Percentiles rank a stretch among this genome's conserved stretches.
Evolutionary conservation across 306 rosid species (phyloP).

Genomic region (Echinosophora koreensis): DNA sequence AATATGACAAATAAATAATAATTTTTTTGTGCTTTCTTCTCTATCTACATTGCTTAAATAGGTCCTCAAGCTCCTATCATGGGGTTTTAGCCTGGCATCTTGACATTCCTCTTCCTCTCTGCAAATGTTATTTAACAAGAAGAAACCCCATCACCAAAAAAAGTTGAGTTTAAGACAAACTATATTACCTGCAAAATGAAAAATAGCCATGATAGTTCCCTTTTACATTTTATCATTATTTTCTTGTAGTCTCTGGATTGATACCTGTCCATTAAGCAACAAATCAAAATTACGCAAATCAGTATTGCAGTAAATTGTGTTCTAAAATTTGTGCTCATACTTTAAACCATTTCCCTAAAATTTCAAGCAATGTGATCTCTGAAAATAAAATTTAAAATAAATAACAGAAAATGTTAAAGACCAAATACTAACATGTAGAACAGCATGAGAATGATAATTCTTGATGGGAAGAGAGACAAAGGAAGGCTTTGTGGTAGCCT

Average conservation of each 20-base stretch:
- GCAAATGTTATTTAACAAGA: conserved; percentile 52
- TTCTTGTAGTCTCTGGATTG: conserved; percentile 74
- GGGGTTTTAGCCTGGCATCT: conserved; percentile 53
- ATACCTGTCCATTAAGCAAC: conserved; percentile 64
- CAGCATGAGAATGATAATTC: conserved; percentile 75
- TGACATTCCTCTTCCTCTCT: conserved; percentile 82
- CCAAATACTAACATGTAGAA: conserved; percentile 82
- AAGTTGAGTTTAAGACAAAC: conserved; percentile 39
- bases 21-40: conserved; percentile 50
- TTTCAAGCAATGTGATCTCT: conserved; percentile 14
- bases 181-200: conserved; percentile 31
- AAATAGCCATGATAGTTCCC: conserved; percentile 18
- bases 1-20: too few relatives aligned
- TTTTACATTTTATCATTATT: conserved; percentile 73
- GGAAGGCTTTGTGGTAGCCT: conserved; percentile 67
- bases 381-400: background rate
- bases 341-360: background rate
- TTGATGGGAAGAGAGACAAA: conserved; percentile 83
- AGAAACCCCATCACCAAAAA: conserved; percentile 39
- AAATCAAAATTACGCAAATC: conserved; percentile 36
- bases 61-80: conserved; percentile 73
- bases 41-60: conserved; percentile 68
- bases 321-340: background rate
- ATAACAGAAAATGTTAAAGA: background rate
- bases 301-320: conserved; percentile 9